Base-by-base conservation (phyloP, 1,139 yeast species). In the Suhomyces kunorum region DNA sequence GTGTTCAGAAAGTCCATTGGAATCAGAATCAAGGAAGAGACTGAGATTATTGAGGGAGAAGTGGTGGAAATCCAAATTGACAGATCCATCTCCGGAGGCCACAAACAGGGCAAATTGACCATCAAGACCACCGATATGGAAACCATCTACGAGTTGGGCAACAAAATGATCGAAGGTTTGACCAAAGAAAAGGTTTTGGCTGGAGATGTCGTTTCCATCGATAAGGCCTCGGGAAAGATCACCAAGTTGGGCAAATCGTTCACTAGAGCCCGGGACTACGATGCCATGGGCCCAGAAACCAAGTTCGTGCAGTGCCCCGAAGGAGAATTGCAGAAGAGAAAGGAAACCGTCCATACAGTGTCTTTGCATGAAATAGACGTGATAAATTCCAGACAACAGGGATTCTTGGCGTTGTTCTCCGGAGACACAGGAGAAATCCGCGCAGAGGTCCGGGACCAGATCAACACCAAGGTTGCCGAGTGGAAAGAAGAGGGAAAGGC, bases 401-500 rank as follows among this genome's bases (percentile, higher is more conserved):
- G 99, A 12, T 92, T 92, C 60, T 73, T 94, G 60, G 98, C 98
- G 2, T 74, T 94, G 48, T 94, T 94, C 61, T 84, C 94, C 38
- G 98, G 98, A 52, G 98, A 92, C 63, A 92, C 98, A 18, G 98
- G 98, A 51, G 98, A 92, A 69, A 92, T 92, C 54, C 78, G 96
- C 53, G 78, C 94, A 9, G 98, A 94, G 65, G 95, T 94, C 26
- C 82, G 99, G 59, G 97, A 90, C 61, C 98, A 94, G 68, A 92
- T 94, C 63, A 92, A 94, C 67, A 80, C 90, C 38, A 92, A 92
- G 67, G 97, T 94, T 40, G 95, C 95, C 22, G 98, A 94, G 67
- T 94, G 98, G 98, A 88, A 87, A 59, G 99, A 94, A 71, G 98
- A 94, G 73, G 98, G 98, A 44, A 94, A 92, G 64, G 98, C 98